These are phyloP conservation scores for Melaleuca quinquenervia DNA, from an alignment of 345 rosid genomes.

Conservation along the genomic window DNA sequence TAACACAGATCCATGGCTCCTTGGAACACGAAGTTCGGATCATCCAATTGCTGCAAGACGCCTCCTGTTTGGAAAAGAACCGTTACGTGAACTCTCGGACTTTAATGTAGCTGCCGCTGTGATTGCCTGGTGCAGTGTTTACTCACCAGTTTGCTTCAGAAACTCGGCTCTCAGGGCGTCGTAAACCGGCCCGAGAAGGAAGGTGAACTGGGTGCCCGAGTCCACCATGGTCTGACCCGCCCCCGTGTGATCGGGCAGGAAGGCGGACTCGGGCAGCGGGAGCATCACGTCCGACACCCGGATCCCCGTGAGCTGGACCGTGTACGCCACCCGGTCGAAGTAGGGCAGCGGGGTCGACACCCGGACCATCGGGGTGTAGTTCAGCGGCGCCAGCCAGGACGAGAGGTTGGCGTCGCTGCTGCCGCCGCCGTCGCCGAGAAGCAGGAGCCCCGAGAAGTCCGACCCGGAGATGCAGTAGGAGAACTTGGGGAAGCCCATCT, in stretches of 20 bases:
- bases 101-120: neutral
- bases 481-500: conserved; percentile 72
- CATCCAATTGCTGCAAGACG: conserved; percentile 40
- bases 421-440: conserved; percentile 39
- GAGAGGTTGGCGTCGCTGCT: conserved; percentile 32
- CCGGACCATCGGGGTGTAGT: conserved; percentile 69
- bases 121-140: neutral
- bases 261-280: conserved; percentile 43
- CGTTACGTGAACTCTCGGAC: neutral
- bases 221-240: conserved; percentile 97
- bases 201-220: conserved; percentile 87
- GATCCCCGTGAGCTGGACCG: conserved; percentile 83
- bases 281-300: conserved; percentile 50
- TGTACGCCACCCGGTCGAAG: conserved; percentile 82
- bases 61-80: conserved; percentile 16
- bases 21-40: conserved; percentile 63
- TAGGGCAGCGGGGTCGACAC: conserved; percentile 63
- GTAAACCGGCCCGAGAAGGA: conserved; percentile 80
- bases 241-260: conserved; percentile 85
- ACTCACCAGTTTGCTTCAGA: conserved; percentile 24
- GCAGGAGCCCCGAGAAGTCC: conserved; percentile 59
- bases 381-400: conserved; percentile 39
- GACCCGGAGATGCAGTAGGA: conserved; percentile 80
- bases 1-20: conserved; percentile 93
- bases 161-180: conserved; percentile 48